Conservation (phyloP, 352 stramenopile genomes). For the Phytopythium oedochilum region DNA sequence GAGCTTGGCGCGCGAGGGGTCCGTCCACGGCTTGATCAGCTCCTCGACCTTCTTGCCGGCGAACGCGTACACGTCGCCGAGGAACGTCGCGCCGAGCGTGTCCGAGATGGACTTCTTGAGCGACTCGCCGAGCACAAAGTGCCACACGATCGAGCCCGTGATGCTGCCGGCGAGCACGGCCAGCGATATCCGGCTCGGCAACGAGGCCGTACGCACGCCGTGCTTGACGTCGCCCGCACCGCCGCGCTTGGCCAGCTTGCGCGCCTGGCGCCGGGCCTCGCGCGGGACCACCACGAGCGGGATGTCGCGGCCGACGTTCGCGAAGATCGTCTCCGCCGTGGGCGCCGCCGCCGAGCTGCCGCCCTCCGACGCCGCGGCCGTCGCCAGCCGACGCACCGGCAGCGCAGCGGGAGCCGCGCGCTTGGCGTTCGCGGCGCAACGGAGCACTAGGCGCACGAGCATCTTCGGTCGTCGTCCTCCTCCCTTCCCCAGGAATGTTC, state of each 20-base stretch:
- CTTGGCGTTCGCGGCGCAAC: constrained; percentile 12
- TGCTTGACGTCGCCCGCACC: constrained; percentile 20
- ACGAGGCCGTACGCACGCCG: constrained; percentile 66
- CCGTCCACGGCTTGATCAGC: constrained; percentile 67
- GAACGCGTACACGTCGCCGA: constrained; percentile 62
- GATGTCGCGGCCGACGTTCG: constrained; percentile 49
- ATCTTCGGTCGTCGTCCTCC: constrained; percentile 5
- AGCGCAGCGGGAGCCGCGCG: neutral
- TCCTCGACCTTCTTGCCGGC: constrained; percentile 63
- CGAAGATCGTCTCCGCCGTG: constrained; percentile 8
- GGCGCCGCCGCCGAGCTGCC: constrained; percentile 7
- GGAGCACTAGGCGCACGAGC: constrained; percentile 23
- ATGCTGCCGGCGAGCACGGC: constrained; percentile 59
- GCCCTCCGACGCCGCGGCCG: neutral
- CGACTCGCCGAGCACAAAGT: constrained; percentile 64
- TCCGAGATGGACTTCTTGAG: constrained; percentile 40
- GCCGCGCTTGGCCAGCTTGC: constrained; percentile 30
- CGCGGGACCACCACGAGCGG: constrained; percentile 54
- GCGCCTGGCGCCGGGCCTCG: constrained; percentile 53
- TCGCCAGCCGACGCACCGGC: constrained; percentile 9
- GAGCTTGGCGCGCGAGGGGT: constrained; percentile 77
- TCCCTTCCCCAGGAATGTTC: too few relatives aligned
- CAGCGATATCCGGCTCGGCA: constrained; percentile 69
- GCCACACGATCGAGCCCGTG: constrained; percentile 59
- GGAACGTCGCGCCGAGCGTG: constrained; percentile 45